Conservation (phyloP, 495 filamentous ascomycete genomes). For the Glonium stellatum region DNA sequence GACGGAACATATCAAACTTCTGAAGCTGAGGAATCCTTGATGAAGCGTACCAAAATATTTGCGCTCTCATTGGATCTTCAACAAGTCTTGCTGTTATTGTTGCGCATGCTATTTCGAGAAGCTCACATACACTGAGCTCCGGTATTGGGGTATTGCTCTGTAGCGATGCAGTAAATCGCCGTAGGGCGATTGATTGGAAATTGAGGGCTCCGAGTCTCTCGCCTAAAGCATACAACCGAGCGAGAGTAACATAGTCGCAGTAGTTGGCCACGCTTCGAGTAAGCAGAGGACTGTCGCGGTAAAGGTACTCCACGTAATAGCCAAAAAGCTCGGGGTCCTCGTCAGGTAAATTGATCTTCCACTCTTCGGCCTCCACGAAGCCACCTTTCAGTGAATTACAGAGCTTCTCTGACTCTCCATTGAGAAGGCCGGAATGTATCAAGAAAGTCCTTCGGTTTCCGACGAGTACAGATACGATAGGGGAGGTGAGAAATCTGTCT, state of each 20-base stretch:
- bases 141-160: too few species aligned
- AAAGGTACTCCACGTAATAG: slow-evolving; percentile 16
- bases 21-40: slow-evolving; percentile 2
- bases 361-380: slow-evolving; percentile 6
- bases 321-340: slow-evolving; percentile 14
- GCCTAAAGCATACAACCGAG: slow-evolving; percentile 11
- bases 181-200: slow-evolving; percentile 8
- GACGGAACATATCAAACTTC: slow-evolving; percentile 9
- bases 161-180: slow-evolving; percentile 6
- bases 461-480: background rate
- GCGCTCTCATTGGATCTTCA: slow-evolving; percentile 7
- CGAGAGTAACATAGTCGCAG: slow-evolving; percentile 7
- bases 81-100: slow-evolving; percentile 1
- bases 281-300: slow-evolving; percentile 7
- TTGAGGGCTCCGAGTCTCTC: slow-evolving; percentile 8
- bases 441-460: slow-evolving; percentile 6
- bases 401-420: slow-evolving; percentile 8
- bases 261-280: slow-evolving; percentile 1
- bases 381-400: background rate
- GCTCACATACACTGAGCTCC: too few species aligned
- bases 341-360: slow-evolving; percentile 6
- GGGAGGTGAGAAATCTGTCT: slow-evolving; percentile 7
- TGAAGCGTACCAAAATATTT: slow-evolving; percentile 11
- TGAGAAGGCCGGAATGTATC: slow-evolving; percentile 12
- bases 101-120: background rate